Evolutionary conservation across 305 asterid species (phyloP), one percentile per base, ranked within the genome.

Genomic region (Fraxinus velutina): DNA sequence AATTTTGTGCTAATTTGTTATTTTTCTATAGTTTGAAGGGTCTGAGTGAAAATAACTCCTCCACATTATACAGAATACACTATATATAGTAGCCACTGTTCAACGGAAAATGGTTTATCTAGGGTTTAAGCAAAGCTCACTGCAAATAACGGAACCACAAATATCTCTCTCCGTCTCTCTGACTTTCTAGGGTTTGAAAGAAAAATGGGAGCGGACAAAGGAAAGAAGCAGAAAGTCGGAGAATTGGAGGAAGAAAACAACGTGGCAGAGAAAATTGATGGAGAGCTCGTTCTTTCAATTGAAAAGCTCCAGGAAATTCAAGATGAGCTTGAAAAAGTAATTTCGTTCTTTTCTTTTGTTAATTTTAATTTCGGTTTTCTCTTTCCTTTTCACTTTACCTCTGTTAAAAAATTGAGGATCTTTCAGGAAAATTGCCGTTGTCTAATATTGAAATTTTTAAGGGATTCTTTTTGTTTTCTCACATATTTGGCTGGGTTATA

Each of bases 301-400:
- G 97, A 92, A 80, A 93, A 91, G 88, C 92, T 94, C 84, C 98
- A 94, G 81, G 95, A 93, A 83, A 88, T 94, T 85, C 98, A 95
- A 86, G 99, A 93, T 42, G 97, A 95, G 81, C 99, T 95, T 19
- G 99, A 93, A 52, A 92, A 91, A 86, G 99, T 93, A 75, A 47
- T 66, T 47, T 66, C 72, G 73, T 8, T 12, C 24, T 7, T 79
- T 82, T 76, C 62, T 37, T 15, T 21, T 17, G 6, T 80, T 70
- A 17, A 37, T 77, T 80, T 12, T 1, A 1, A 13, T 52, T 50
- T 52, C 24, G 29, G 42, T 8, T 47, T 9, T 42, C 27, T 10
- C 6, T 71, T 50, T 47, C 7, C 62, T 9, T 27, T 72, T 27
- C 42, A 6, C 5, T 39, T 12, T 22, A 32, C 2, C 39, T 19